A percentile compares a stretch with the other conserved stretches of the same genome.
These are phyloP conservation scores for Paecilomyces sp. DNA, from an alignment of 2,329 filamentous ascomycete genomes.

Conservation along the genomic window DNA sequence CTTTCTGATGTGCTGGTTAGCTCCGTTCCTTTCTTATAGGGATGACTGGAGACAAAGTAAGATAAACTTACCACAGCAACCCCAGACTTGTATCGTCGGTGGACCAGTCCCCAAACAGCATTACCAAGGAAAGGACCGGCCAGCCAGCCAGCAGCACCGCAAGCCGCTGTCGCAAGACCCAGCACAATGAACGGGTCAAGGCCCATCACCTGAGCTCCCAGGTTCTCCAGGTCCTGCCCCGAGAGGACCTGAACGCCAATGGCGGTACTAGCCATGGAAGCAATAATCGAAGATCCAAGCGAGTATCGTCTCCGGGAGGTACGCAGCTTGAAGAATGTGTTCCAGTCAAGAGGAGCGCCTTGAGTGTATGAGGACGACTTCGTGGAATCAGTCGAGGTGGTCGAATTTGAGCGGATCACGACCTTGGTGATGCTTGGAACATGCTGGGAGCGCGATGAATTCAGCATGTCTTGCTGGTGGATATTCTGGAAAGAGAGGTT, in stretches of 20 bases:
- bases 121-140: conserved; percentile 76
- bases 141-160: conserved; percentile 79
- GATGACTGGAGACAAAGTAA: not conserved
- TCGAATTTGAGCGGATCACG: conserved; percentile 19
- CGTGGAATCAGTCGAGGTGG: conserved; percentile 9
- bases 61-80: conserved; percentile 57
- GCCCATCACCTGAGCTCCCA: conserved; percentile 63
- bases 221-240: conserved; percentile 60
- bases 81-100: conserved; percentile 62
- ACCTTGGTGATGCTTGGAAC: conserved; percentile 3
- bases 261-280: conserved; percentile 55
- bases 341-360: conserved; percentile 63
- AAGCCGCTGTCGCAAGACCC: conserved; percentile 70
- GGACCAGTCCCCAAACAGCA: conserved; percentile 67
- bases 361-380: not conserved
- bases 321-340: conserved; percentile 86
- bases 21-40: not conserved
- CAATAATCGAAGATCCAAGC: conserved; percentile 65
- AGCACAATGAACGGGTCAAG: conserved; percentile 83
- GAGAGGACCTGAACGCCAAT: conserved; percentile 51
- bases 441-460: conserved; percentile 8
- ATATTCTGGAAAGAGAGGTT: not conserved
- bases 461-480: conserved; percentile 7
- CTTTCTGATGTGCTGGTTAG: conserved; percentile 54
- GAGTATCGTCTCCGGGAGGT: conserved; percentile 79